Evolutionary conservation across 2,329 filamentous ascomycete species (phyloP).

Genomic region (Exophiala mesophila): DNA sequence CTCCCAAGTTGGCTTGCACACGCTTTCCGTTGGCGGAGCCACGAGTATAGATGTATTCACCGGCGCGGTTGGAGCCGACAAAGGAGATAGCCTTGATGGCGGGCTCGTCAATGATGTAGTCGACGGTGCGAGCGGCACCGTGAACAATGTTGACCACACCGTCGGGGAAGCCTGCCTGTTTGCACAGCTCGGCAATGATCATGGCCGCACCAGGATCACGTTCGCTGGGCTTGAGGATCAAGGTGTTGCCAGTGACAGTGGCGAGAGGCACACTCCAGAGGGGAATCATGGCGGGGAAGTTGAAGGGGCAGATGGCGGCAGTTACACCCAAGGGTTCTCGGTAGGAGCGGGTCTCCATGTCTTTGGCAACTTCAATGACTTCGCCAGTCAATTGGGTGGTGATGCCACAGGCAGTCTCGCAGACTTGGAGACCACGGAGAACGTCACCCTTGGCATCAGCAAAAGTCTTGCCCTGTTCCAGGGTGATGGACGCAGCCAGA

Average conservation of each 20-base stretch:
- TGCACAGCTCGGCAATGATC: slow-evolving; percentile 60
- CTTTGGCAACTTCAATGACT: slow-evolving; percentile 65
- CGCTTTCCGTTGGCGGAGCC: slow-evolving; percentile 67
- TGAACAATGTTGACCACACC: slow-evolving; percentile 65
- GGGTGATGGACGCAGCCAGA: slow-evolving; percentile 59
- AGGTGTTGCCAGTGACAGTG: slow-evolving; percentile 60
- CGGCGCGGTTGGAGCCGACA: slow-evolving; percentile 63
- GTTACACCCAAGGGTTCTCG: slow-evolving; percentile 61
- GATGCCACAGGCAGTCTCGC: slow-evolving; percentile 63
- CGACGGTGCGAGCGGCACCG: slow-evolving; percentile 59
- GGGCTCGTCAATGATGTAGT: slow-evolving; percentile 65
- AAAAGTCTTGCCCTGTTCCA: slow-evolving; percentile 66
- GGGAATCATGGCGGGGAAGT: slow-evolving; percentile 68
- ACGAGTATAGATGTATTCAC: slow-evolving; percentile 63
- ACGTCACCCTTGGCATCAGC: slow-evolving; percentile 64
- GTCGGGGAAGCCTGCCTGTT: slow-evolving; percentile 60
- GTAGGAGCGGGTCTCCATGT: slow-evolving; percentile 65
- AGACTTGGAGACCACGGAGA: slow-evolving; percentile 61
- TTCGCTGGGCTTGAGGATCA: slow-evolving; percentile 63
- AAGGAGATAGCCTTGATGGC: slow-evolving; percentile 66
- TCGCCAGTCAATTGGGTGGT: slow-evolving; percentile 62
- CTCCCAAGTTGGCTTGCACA: slow-evolving; percentile 64
- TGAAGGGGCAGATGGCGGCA: slow-evolving; percentile 63
- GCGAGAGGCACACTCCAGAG: slow-evolving; percentile 63
- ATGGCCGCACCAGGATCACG: slow-evolving; percentile 61